Base-by-base conservation (phyloP, 495 filamentous ascomycete species). In the Xylaria scruposa region DNA sequence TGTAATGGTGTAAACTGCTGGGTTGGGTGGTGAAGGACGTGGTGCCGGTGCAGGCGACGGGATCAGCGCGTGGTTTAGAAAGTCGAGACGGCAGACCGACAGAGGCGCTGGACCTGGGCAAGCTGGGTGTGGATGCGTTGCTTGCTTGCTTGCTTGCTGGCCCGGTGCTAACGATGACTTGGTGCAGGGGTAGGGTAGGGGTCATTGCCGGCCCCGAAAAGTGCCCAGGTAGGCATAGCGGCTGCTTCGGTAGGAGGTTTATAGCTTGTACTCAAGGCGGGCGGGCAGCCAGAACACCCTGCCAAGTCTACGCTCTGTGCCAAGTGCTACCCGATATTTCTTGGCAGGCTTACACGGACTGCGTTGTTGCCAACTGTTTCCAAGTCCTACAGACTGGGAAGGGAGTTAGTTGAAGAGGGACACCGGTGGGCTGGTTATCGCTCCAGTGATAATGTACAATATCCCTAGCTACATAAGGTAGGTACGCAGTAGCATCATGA, bases 61-160 rank as follows among this genome's bases (percentile, higher is more conserved):
- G 68, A 70, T 70, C 68, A 70, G 68, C 68, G 68, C 68, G 68
- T 70, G 68, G 68, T 70, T 64, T 44, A 53, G 47, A 53, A 38
- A 64, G 33, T 56, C 26, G 46, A 67, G 65, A 47, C 68, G 59
- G 59, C 59, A 64, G 68, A 70, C 59, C 38, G 60, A 67, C 49
- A 56, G 29, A 44, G 38, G 38, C 26, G 58, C 58, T 60, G 31
- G 58, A 33, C 13, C 53, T 54, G 51, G n/a, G n/a, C n/a, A n/a
- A n/a, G n/a, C n/a, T n/a, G n/a, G n/a, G 49, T 53, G 49, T 42
- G 38, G 38, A 13, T 42, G 38, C 10, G 38, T 42, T 31, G 38
- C 49, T 24, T 63, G 36, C 59, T 42, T 31, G 38, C 49, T 24
- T 63, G 36, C 59, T 31, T 26, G 60, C 36, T 42, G 42, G 40